Percentiles rank a stretch among this genome's conserved stretches.
These are phyloP conservation scores for Cystobasidiaceae sp. DNA, from an alignment of 1,284 basidiomycete genomes.

Conservation along the genomic window DNA sequence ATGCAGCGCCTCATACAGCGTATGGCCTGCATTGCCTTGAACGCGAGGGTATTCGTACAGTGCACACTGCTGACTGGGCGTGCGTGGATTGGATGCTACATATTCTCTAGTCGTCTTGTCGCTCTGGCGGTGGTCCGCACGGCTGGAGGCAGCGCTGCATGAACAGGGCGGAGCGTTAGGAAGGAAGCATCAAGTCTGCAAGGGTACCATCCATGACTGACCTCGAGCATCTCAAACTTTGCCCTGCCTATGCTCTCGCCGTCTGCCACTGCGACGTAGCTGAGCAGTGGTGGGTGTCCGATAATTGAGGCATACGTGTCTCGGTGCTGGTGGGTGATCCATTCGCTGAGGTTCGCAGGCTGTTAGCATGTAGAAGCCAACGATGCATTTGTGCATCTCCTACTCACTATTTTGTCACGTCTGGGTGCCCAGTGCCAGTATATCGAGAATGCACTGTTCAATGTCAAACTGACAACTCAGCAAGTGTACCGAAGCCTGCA, in stretches of 20 bases:
- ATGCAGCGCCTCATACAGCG: too few species aligned
- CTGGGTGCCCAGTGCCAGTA: slow-evolving; percentile 68
- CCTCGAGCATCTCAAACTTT: slow-evolving; percentile 95
- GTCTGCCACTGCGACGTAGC: slow-evolving; percentile 87
- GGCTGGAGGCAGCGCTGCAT: slow-evolving; percentile 95
- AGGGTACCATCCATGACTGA: too few species aligned
- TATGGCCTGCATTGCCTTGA: neutral
- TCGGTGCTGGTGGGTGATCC: slow-evolving; percentile 94
- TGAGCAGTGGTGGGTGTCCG: slow-evolving; percentile 78
- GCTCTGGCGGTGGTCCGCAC: slow-evolving; percentile 86
- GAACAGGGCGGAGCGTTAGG: too few species aligned
- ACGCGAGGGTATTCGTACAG: neutral
- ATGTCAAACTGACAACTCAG: too few species aligned
- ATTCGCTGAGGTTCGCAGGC: too few species aligned
- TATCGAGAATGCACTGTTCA: slow-evolving; percentile 22
- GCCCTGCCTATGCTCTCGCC: slow-evolving; percentile 81
- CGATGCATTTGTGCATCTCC: too few species aligned
- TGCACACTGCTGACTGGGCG: neutral
- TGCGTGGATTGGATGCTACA: neutral
- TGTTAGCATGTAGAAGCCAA: too few species aligned
- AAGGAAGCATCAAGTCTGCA: too few species aligned
- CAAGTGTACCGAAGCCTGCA: neutral
- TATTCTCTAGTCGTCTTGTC: slow-evolving; percentile 62
- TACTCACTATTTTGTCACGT: slow-evolving; percentile 83
- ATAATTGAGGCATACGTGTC: slow-evolving; percentile 89